Percentiles rank a stretch among this genome's conserved stretches.
Conservation (phyloP, 1,139 yeast species). For the Kurtzmaniella quercitrusa region DNA sequence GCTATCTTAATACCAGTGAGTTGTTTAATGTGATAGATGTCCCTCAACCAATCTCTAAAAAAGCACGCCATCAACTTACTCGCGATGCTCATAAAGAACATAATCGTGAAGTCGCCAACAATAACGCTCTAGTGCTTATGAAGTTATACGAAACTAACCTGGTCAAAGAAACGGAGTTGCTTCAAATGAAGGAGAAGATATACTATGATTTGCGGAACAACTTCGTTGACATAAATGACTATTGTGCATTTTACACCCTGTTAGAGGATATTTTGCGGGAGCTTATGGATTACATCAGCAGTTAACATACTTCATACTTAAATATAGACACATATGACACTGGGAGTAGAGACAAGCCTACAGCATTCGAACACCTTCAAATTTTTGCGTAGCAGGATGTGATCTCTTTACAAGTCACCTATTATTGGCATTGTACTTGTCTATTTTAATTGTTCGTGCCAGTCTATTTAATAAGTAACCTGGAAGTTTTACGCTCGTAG, state of each 20-base stretch:
- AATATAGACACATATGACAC: background rate
- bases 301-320: background rate
- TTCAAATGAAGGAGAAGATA: conserved; percentile 35
- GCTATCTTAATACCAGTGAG: conserved; percentile 37
- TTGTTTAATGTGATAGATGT: conserved; percentile 42
- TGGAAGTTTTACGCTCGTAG: too few species aligned
- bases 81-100: background rate
- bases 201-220: conserved; percentile 41
- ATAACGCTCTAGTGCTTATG: conserved; percentile 3
- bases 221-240: conserved; percentile 43
- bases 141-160: conserved; percentile 5
- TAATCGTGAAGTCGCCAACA: background rate
- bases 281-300: conserved; percentile 33
- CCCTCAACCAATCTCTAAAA: conserved; percentile 28
- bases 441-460: too few species aligned
- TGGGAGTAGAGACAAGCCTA: too few species aligned
- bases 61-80: conserved; percentile 1
- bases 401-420: too few species aligned
- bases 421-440: too few species aligned
- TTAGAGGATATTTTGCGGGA: conserved; percentile 40
- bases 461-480: too few species aligned
- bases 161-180: conserved; percentile 20
- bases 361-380: too few species aligned
- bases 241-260: conserved; percentile 42
- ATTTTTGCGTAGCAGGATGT: too few species aligned